Evolutionary conservation across 2,329 filamentous ascomycete species (phyloP).

Genomic region (Fusarium sp.): DNA sequence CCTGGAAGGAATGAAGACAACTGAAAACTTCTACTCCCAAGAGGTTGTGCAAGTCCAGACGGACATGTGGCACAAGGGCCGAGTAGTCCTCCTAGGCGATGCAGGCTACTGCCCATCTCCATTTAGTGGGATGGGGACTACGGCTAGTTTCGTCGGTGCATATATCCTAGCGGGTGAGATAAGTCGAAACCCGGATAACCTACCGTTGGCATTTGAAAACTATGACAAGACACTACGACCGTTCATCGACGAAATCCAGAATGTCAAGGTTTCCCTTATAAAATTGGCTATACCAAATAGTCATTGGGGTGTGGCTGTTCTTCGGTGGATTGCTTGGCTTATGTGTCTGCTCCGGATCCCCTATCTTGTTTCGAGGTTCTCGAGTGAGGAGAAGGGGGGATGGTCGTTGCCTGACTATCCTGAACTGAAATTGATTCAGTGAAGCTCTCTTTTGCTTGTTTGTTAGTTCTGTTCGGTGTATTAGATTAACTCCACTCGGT

Average conservation of each 20-base stretch:
- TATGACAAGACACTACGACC: constrained; percentile 25
- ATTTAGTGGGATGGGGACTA: constrained; percentile 36
- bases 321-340: constrained; percentile 32
- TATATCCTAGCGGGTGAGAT: constrained; percentile 36
- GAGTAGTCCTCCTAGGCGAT: constrained; percentile 20
- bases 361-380: constrained; percentile 24
- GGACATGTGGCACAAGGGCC: constrained; percentile 17
- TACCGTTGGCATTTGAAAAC: constrained; percentile 22
- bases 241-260: constrained; percentile 29
- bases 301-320: constrained; percentile 18
- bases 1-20: constrained; percentile 25
- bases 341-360: constrained; percentile 25
- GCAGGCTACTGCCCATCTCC: constrained; percentile 32
- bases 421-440: not conserved
- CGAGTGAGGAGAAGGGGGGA: constrained; percentile 29
- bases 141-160: constrained; percentile 24
- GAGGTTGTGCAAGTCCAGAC: constrained; percentile 31
- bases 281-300: constrained; percentile 14
- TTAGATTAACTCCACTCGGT: not conserved
- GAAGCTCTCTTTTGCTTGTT: not conserved
- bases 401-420: constrained; percentile 31
- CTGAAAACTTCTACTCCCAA: constrained; percentile 35
- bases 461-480: not conserved
- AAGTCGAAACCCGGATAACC: constrained; percentile 11
- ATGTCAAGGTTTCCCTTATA: constrained; percentile 21